These are phyloP conservation scores for Kwoniella pini DNA, from an alignment of 768 basidiomycete species.

Conservation along the genomic window DNA sequence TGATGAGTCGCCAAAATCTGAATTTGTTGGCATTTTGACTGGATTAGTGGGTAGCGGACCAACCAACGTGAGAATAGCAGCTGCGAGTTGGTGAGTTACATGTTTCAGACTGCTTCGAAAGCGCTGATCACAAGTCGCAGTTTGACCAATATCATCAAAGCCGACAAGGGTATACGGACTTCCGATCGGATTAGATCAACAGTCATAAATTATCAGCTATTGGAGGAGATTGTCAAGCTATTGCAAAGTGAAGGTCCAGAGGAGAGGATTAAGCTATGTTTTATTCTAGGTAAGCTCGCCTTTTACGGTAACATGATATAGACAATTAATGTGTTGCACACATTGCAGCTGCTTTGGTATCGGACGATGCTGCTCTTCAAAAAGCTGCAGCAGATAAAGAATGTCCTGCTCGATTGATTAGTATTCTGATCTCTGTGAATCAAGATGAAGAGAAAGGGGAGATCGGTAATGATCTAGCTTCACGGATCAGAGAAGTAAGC, in stretches of 20 bases:
- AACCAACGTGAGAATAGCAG: slow-evolving; percentile 38
- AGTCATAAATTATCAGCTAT: slow-evolving; percentile 31
- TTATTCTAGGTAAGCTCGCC: slow-evolving; percentile 66
- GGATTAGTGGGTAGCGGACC: slow-evolving; percentile 27
- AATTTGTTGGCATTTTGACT: slow-evolving; percentile 22
- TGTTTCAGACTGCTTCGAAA: neutral
- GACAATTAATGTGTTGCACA: too few relatives aligned
- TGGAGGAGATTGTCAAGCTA: slow-evolving; percentile 35
- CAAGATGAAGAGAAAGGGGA: slow-evolving; percentile 40
- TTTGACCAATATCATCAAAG: slow-evolving; percentile 42
- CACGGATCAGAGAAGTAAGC: slow-evolving; percentile 35
- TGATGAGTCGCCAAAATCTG: slow-evolving; percentile 1
- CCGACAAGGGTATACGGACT: slow-evolving; percentile 23
- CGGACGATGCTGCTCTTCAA: slow-evolving; percentile 69
- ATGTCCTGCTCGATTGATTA: slow-evolving; percentile 61
- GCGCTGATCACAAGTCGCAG: slow-evolving; percentile 13
- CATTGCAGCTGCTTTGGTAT: slow-evolving; percentile 65
- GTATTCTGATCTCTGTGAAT: slow-evolving; percentile 48
- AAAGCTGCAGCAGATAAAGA: slow-evolving; percentile 71
- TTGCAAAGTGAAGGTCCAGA: slow-evolving; percentile 34
- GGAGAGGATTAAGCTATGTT: slow-evolving; percentile 69
- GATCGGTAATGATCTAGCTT: slow-evolving; percentile 31
- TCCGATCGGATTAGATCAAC: slow-evolving; percentile 19
- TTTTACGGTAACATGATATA: too few relatives aligned
- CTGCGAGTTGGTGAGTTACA: slow-evolving; percentile 44